Conservation (phyloP, 2,329 filamentous ascomycete genomes). For the Akanthomyces uredinophilus region DNA sequence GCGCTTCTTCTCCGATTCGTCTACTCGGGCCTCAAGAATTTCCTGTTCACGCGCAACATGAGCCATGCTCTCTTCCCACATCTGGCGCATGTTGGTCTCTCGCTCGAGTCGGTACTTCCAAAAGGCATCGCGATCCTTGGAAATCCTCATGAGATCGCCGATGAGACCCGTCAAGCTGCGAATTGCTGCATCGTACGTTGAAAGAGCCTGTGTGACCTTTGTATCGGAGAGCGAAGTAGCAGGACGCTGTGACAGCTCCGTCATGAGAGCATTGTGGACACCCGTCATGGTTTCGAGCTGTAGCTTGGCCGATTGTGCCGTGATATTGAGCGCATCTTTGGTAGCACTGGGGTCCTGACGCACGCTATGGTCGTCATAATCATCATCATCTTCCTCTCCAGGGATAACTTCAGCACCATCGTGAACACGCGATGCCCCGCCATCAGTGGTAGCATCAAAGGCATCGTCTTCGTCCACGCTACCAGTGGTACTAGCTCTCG, state of each 20-base stretch:
- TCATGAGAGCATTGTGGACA: constrained; percentile 75
- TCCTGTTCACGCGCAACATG: constrained; percentile 94
- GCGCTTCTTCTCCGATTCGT: constrained; percentile 84
- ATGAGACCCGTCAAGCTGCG: constrained; percentile 80
- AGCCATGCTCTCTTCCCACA: constrained; percentile 99
- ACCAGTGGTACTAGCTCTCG: constrained; percentile 40
- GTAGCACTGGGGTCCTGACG: constrained; percentile 67
- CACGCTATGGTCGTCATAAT: constrained; percentile 69
- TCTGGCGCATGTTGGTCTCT: constrained; percentile 82
- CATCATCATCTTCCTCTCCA: constrained; percentile 64
- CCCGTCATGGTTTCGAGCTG: constrained; percentile 87
- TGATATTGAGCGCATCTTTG: constrained; percentile 95
- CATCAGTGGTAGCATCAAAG: constrained; percentile 42
- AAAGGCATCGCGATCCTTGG: constrained; percentile 87
- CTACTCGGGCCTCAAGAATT: constrained; percentile 78
- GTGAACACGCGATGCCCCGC: constrained; percentile 33
- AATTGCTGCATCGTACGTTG: constrained; percentile 85
- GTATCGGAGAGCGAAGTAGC: constrained; percentile 69
- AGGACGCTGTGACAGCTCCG: constrained; percentile 63
- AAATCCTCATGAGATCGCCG: constrained; percentile 84
- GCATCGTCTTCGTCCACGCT: constrained; percentile 51
- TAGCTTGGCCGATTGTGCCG: constrained; percentile 86
- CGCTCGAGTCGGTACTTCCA: constrained; percentile 95
- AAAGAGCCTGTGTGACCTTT: constrained; percentile 68
- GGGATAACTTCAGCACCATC: constrained; percentile 32